A percentile compares a stretch with the other conserved stretches of the same genome.
Evolutionary conservation across 163 green algal species (phyloP).

Genomic region (Scenedesmus sp.): DNA sequence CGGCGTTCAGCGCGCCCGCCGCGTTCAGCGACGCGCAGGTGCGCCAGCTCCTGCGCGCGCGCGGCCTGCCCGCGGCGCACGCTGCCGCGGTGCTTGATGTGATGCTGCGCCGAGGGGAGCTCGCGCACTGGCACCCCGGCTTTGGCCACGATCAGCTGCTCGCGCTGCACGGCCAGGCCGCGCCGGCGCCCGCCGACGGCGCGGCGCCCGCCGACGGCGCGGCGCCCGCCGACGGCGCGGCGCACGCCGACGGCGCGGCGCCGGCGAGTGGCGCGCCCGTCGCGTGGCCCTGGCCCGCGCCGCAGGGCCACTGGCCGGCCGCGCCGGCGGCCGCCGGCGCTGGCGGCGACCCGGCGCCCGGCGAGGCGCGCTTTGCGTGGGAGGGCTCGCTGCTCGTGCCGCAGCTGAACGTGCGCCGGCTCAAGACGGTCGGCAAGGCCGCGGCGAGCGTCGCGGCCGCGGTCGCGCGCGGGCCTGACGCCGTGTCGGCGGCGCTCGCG

Average conservation of each 20-base stretch:
- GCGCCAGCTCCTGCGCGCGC: background rate
- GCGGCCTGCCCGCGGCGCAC: background rate
- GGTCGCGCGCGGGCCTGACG: background rate
- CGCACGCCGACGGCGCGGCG: no score
- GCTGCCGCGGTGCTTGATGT: background rate
- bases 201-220: no score
- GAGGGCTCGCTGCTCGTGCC: background rate
- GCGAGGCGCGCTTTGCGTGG: background rate
- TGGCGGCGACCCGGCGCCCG: background rate
- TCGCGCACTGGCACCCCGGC: no score
- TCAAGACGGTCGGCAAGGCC: background rate
- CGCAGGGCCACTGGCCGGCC: background rate
- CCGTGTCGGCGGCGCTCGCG: background rate
- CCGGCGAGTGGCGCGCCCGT: no score
- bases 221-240: no score
- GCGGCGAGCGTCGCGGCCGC: background rate
- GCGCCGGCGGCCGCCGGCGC: no score
- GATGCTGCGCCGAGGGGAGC: background rate
- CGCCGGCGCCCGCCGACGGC: no score
- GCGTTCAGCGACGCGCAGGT: slow-evolving; percentile 27
- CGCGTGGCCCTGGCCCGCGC: slow-evolving; percentile 1
- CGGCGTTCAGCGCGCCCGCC: background rate
- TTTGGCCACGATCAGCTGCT: no score
- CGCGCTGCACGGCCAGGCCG: no score
- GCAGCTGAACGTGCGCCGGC: background rate